These are phyloP conservation scores for Prunus armeniaca DNA, from an alignment of 306 rosid species.

Conservation along the genomic window DNA sequence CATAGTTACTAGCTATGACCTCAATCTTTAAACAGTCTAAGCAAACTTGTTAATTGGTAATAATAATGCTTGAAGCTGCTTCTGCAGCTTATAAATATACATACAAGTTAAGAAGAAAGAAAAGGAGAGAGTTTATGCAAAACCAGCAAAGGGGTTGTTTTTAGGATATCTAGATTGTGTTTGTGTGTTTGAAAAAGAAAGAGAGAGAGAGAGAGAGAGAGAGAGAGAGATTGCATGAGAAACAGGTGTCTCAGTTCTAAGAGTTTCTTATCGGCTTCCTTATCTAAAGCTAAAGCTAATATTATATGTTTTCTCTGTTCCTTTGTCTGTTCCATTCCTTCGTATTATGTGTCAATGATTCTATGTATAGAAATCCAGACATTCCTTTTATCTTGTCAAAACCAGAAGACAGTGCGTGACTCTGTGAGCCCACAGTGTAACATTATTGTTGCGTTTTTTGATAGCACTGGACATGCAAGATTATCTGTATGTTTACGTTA, in stretches of 20 bases:
- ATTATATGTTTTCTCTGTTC: too few species aligned
- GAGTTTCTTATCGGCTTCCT: too few species aligned
- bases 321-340: too few species aligned
- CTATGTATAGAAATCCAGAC: too few species aligned
- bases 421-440: too few species aligned
- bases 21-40: background rate
- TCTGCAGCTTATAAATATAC: background rate
- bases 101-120: background rate
- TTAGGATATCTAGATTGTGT: background rate
- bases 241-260: constrained; percentile 1
- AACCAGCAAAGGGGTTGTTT: background rate
- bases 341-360: too few species aligned
- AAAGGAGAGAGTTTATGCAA: background rate
- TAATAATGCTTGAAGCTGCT: background rate
- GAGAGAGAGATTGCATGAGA: constrained; percentile 1
- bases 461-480: too few species aligned
- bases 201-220: background rate
- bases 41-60: background rate
- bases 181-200: background rate
- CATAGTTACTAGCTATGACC: background rate
- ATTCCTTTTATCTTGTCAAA: too few species aligned
- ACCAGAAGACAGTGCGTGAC: too few species aligned
- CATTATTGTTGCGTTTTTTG: too few species aligned
- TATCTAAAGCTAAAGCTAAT: too few species aligned
- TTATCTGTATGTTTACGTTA: too few species aligned